phyloP scores from a whole-genome alignment of 306 rosid species.

The Begonia masoniana region DNA sequence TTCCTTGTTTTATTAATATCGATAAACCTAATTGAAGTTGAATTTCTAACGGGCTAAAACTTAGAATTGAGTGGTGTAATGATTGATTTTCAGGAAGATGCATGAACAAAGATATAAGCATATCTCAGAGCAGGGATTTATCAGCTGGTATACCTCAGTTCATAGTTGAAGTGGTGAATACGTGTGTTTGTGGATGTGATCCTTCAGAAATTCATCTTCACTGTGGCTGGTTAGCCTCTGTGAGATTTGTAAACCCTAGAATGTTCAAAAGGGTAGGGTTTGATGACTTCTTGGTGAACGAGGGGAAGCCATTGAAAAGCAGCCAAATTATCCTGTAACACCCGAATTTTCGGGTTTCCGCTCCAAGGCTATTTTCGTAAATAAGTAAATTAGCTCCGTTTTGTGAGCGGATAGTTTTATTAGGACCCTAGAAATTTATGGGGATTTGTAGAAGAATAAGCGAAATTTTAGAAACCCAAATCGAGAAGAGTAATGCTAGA shows the following conservation, averaged over 20 bases:
- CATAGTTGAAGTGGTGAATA: constrained; percentile 50
- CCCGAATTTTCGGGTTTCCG: too few relatives aligned
- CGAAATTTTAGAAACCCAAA: too few relatives aligned
- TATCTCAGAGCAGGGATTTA: constrained; percentile 36
- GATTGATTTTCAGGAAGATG: constrained; percentile 25
- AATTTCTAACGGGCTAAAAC: too few relatives aligned
- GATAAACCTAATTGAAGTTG: too few relatives aligned
- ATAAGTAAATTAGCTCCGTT: too few relatives aligned
- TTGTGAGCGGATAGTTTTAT: too few relatives aligned
- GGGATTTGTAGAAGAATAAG: too few relatives aligned
- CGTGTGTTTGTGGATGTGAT: constrained; percentile 49
- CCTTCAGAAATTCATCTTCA: constrained; percentile 42
- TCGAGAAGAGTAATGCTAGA: too few relatives aligned
- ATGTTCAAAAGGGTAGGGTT: constrained; percentile 45
- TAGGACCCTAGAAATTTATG: too few relatives aligned
- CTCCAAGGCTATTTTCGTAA: too few relatives aligned
- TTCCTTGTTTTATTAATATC: too few relatives aligned
- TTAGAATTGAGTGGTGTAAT: too few relatives aligned
- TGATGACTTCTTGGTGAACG: constrained; percentile 62
- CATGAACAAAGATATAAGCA: constrained; percentile 44
- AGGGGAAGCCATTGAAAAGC: constrained; percentile 34
- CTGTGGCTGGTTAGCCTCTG: constrained; percentile 77
- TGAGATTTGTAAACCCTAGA: constrained; percentile 35
- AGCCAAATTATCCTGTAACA: constrained; percentile 27
- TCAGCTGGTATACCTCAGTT: constrained; percentile 48